Conservation (phyloP, 2,329 filamentous ascomycete species). For the Paradendryphiella salina region DNA sequence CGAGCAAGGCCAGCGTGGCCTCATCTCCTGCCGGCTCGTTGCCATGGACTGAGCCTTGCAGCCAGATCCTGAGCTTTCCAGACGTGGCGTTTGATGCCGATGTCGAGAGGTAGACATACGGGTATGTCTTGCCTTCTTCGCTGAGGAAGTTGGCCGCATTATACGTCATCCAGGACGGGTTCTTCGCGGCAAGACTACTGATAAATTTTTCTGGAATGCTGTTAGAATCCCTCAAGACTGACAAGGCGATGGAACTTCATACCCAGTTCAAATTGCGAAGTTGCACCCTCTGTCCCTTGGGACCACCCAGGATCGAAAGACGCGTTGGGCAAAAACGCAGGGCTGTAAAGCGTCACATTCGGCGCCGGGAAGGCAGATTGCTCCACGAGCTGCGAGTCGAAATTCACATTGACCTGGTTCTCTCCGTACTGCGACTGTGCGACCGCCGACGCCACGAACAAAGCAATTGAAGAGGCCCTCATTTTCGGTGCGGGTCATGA, state of each 20-base stretch:
- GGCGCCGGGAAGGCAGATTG: slow-evolving; percentile 41
- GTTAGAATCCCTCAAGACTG: not conserved
- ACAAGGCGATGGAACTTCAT: not conserved
- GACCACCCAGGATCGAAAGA: slow-evolving; percentile 35
- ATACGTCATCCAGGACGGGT: slow-evolving; percentile 41
- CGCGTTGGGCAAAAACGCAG: slow-evolving; percentile 36
- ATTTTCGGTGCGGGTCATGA: not conserved
- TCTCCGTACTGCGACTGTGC: slow-evolving; percentile 39
- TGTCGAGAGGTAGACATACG: slow-evolving; percentile 36
- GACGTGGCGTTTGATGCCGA: slow-evolving; percentile 6
- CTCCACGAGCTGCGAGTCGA: slow-evolving; percentile 41
- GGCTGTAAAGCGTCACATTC: slow-evolving; percentile 36
- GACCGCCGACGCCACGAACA: slow-evolving; percentile 20
- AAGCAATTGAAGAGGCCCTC: not conserved
- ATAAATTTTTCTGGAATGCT: slow-evolving; percentile 29
- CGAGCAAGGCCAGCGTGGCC: slow-evolving; percentile 42
- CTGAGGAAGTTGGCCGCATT: slow-evolving; percentile 32
- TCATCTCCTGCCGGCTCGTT: slow-evolving; percentile 48
- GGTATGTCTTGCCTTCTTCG: slow-evolving; percentile 42
- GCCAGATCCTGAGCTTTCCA: slow-evolving; percentile 43
- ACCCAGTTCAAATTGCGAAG: slow-evolving; percentile 31
- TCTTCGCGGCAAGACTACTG: slow-evolving; percentile 33
- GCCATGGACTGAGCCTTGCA: slow-evolving; percentile 45
- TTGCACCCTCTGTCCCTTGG: slow-evolving; percentile 41
- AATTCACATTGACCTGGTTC: slow-evolving; percentile 32